Evolutionary conservation across 495 filamentous ascomycete genomes (phyloP).

Genomic region (Podospora anserina): DNA sequence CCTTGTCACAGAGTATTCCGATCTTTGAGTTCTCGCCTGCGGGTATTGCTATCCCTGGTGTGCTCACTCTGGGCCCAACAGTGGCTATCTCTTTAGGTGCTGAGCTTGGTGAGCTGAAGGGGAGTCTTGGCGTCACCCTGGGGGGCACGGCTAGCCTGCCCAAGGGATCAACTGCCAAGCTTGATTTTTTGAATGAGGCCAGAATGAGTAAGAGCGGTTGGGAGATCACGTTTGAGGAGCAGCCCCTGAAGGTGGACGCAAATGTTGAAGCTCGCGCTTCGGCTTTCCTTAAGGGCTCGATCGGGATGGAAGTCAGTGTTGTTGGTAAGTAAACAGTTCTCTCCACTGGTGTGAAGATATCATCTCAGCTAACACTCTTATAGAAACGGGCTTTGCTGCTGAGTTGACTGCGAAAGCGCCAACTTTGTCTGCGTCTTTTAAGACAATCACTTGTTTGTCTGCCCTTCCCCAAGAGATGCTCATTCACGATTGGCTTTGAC

Average conservation of each 20-base stretch:
- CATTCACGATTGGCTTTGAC: background rate
- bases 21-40: conserved; percentile 20
- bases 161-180: conserved; percentile 11
- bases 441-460: conserved; percentile 16
- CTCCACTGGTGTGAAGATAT: background rate
- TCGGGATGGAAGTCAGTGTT: conserved; percentile 24
- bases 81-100: conserved; percentile 16
- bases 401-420: conserved; percentile 15
- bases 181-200: conserved; percentile 19
- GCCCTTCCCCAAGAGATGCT: background rate
- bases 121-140: conserved; percentile 5
- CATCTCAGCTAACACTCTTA: background rate
- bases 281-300: conserved; percentile 16
- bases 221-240: conserved; percentile 17
- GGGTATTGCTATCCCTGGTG: conserved; percentile 22
- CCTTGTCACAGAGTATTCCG: conserved; percentile 11
- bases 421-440: conserved; percentile 13
- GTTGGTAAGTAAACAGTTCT: conserved; percentile 12
- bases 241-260: conserved; percentile 15
- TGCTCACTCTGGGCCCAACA: conserved; percentile 21
- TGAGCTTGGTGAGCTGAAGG: conserved; percentile 16
- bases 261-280: conserved; percentile 17
- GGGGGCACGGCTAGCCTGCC: conserved; percentile 18
- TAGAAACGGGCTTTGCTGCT: conserved; percentile 17
- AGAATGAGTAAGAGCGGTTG: conserved; percentile 15